Base-by-base conservation (phyloP, 106 monocot genomes). In the Platanthera zijinensis region DNA sequence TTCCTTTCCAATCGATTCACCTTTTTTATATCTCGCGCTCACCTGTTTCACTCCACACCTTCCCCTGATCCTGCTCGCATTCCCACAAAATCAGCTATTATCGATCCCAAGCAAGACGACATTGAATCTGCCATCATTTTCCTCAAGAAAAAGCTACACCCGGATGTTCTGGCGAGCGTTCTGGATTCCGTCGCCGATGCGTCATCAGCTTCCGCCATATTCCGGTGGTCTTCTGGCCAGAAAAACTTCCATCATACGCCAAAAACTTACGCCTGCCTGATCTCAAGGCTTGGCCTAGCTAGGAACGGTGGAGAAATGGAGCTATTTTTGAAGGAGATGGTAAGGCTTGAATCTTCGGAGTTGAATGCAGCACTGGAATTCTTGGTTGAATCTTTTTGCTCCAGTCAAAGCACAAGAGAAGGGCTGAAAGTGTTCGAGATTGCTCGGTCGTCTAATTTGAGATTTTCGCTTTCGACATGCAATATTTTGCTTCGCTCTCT, bases 321-420 rank as follows among this genome's bases (percentile, higher is more conserved):
- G 19, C 18, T 13, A 0, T 56, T 80, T 12, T 59, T 89, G 84
- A 74, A 78, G 21, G 88, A 92, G 68, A 86, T 92, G 89, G 77
- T 85, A 10, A 79, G 71, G n/a, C 67, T 75, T 50, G 64, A 83
- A 18, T 71, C 12, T 30, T 70, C 79, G 54, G 63, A 66, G n/a
- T 39, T 64, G 25, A 78, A 73, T 57, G 76, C 76, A 50, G 53
- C 72, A 15, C 52, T 86, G 7, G 19, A 10, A 45, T 75, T 8
- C 21, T 45, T 88, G 76, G 64, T 88, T 5, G 49, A 63, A 63
- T 78, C 74, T 6, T 84, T 91, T 13, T 84, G 75, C 18, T 48
- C 25, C 5, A 80, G 74, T 10, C 22, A 75, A 6, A 78, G 53
- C 22, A 46, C 47, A 0, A 48, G 17, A 28, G 85, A 87, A 51